These are phyloP conservation scores for Cnidoscolus chayamansa DNA, from an alignment of 441 rosid genomes.

Conservation along the genomic window DNA sequence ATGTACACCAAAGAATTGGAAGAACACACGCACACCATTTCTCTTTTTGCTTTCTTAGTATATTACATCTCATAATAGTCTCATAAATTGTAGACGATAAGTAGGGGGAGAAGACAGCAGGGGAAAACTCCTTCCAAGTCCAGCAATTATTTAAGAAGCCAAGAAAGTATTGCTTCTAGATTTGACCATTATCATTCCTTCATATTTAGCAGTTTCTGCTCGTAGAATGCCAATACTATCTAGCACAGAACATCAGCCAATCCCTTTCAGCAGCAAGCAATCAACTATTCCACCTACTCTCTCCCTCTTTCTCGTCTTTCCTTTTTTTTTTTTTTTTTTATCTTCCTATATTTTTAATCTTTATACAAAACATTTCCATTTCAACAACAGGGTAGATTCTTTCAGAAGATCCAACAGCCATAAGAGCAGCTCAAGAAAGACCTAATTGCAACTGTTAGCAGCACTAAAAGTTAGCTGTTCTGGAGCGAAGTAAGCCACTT, in stretches of 20 bases:
- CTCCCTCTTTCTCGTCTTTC: not conserved
- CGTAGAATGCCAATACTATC: constrained; percentile 1
- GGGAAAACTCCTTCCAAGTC: constrained; percentile 8
- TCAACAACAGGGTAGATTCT: constrained; percentile 18
- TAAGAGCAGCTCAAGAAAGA: constrained; percentile 4
- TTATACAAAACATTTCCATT: constrained; percentile 19
- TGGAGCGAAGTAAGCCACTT: constrained; percentile 58
- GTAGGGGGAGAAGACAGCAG: not conserved
- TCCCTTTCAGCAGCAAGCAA: constrained; percentile 19
- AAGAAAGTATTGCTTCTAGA: constrained; percentile 1
- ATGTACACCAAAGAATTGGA: constrained; percentile 42
- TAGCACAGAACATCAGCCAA: constrained; percentile 1
- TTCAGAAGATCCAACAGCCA: constrained; percentile 16
- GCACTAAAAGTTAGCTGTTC: constrained; percentile 28
- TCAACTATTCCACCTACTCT: constrained; percentile 7
- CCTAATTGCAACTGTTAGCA: constrained; percentile 3
- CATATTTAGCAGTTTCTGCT: constrained; percentile 15
- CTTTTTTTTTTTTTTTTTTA: not conserved
- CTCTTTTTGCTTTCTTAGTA: not conserved
- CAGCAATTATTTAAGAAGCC: constrained; percentile 2
- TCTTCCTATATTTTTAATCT: constrained; percentile 16
- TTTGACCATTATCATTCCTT: constrained; percentile 5
- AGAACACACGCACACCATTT: constrained; percentile 10
- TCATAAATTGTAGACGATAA: not conserved
- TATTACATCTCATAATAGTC: constrained; percentile 2